Evolutionary conservation across 2,329 filamentous ascomycete genomes (phyloP), one percentile per base, ranked within the genome.

Genomic region (Cryphonectria radicalis): DNA sequence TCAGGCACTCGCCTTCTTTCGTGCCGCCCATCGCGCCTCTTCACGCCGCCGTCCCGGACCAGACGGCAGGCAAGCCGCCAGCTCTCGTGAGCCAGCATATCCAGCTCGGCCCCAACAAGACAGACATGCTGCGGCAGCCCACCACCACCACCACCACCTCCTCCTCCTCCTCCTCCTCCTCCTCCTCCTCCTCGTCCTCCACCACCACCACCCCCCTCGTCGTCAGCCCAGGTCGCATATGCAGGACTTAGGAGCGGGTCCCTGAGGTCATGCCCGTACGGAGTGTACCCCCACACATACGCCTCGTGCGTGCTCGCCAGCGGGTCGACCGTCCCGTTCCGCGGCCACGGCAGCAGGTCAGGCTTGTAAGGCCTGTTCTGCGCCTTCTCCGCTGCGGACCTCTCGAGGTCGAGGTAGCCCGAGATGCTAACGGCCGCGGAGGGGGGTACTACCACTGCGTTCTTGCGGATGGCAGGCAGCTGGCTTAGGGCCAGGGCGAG

Each of bases 221-320:
- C 68, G 0, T 11, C 68, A 0, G 14, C 22, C 60, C 78, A 76
- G 14, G 74, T 63, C 6, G 78, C 77, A 53, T 76, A 81, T 32
- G 73, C 70, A 0, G 84, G 83, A 53, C 82, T 85, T 14, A 87
- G 68, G 50, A 84, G 73, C 11, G 83, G 80, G 66, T 86, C 79
- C 2, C 76, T 72, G 28, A 79, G 74, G 55, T 81, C 75, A 50
- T 78, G 74, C 0, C 80, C 81, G 1, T 77, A 74, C 0, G 75
- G 73, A 1, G 85, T 74, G 70, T 85, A 86, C 6, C 78, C 78
- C 84, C 82, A 85, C 59, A 80, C 75, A 72, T 84, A 84, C 1
- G 80, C 65, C 2, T 75, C 74, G 37, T 77, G 73, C 53, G 83
- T 42, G 0, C 37, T 50, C 6, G 74, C 40, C 7, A 82, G 74